phyloP scores from a whole-genome alignment of 1,284 basidiomycete species.

The Termitomyces sp. region DNA sequence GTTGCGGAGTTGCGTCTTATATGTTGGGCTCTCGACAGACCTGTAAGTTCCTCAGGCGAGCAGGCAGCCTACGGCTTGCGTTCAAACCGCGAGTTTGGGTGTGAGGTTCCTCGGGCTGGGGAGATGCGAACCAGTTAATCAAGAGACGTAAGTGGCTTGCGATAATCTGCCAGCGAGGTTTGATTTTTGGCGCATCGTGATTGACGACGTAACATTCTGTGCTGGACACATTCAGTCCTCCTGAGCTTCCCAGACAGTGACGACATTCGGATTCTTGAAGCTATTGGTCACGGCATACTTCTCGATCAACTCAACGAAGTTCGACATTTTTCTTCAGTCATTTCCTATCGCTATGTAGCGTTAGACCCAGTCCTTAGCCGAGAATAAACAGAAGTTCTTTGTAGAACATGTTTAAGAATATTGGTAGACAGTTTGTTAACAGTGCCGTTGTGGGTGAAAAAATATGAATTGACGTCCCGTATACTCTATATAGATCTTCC shows the following conservation, averaged over 20 bases:
- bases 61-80: background rate
- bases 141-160: background rate
- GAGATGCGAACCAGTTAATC: background rate
- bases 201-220: too few species aligned
- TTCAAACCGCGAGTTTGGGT: background rate
- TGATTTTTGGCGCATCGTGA: background rate
- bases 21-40: background rate
- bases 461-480: too few species aligned
- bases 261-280: background rate
- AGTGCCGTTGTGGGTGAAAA: background rate
- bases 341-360: too few species aligned
- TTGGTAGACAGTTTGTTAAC: background rate
- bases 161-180: background rate
- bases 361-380: background rate
- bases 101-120: background rate
- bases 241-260: background rate
- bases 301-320: background rate
- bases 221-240: too few species aligned
- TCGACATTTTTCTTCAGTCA: too few species aligned
- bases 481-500: too few species aligned
- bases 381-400: background rate
- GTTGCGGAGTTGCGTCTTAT: background rate
- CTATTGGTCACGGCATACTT: too few species aligned
- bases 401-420: background rate
- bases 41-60: background rate